Evolutionary conservation across 441 rosid genomes (phyloP), one percentile per base, ranked within the genome.

Genomic region (Hura crepitans): DNA sequence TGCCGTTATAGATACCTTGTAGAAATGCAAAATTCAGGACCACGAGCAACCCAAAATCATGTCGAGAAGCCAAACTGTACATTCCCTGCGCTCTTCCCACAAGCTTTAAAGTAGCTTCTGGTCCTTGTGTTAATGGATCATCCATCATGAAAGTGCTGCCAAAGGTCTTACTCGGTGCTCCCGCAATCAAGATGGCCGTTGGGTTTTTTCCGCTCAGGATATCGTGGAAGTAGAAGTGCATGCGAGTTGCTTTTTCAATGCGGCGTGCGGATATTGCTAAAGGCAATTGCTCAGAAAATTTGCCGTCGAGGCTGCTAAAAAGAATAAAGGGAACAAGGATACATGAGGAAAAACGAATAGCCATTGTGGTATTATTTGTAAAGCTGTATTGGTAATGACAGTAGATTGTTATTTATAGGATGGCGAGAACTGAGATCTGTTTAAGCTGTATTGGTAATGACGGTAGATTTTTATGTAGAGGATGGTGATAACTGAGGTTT

Each of bases 181-280:
- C 81, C 0, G 82, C 81, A 45, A 82, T 73, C 66, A 64, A 57
- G 28, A 74, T 61, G 11, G 64, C 66, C 1, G 80, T 77, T 4
- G 83, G 72, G 39, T 69, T 69, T 65, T 62, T 66, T 47, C 82
- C 82, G 27, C 77, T 68, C 11, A 51, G 23, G 31, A 75, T 69
- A 62, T 78, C 79, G 31, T 80, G 85, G 69, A 82, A 80, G 68
- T 73, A 82, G 75, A 82, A 82, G 66, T 78, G 77, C 27, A 82
- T 81, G 70, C 69, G 79, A 28, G 69, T 74, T 17, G 58, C 75
- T 68, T 77, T 77, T 64, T 77, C 74, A 46, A 63, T 64, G 27
- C 50, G 50, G 13, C 56, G 31, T 46, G 22, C 65, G 39, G 70
- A 46, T 27, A 51, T 39, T 33, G 62, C 37, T 27, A 23, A 39